Evolutionary conservation across 768 basidiomycete genomes (phyloP), one percentile per base, ranked within the genome.

Genomic region (Rhodotorula diobovata): DNA sequence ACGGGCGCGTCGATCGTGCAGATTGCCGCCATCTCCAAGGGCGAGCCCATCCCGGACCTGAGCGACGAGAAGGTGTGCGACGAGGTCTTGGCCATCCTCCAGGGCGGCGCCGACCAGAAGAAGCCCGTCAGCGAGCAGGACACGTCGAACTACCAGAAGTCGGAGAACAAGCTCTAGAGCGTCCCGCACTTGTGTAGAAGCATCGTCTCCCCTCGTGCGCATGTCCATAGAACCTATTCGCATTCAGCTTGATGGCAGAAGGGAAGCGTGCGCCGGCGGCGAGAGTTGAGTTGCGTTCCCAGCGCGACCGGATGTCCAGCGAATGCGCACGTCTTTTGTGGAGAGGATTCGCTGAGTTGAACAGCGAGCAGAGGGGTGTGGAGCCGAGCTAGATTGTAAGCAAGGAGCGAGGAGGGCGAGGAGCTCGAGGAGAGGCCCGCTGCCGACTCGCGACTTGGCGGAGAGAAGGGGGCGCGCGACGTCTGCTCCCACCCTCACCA

Each of bases 1-100:
- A 77, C 72, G n/a, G 74, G 57, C 3, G 63, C 67, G 18, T 37
- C 76, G 11, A 66, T 71, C 72, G 66, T 56, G 23, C 72, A 73
- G 35, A 71, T 74, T n/a, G 76, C 71, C 34, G 66, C 70, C 53
- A 61, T 75, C 55, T 69, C 66, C 10, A n/a, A 45, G 10, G 76
- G 69, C 28, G 9, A 65, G 34, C 69, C 71, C 16, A 61, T 70
- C 32, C 71, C 74, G 23, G 71, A 77, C 65, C 64, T 77, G 55
- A 41, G 62, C 6, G 48, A 64, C 37, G 51, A 70, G 56, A 57
- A 75, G 46, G 68, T 51, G 30, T 73, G 68, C 5, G 53, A 66
- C 34, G 60, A 58, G 21, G 48, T 67, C 23, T 55, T 73, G 28
- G 68, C 55, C 14, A 66, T 59, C 11, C 58, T 67, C 43, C 56